Evolutionary conservation across 2,329 filamentous ascomycete species (phyloP), one percentile per base, ranked within the genome.

Genomic region (Aspergillus latus): DNA sequence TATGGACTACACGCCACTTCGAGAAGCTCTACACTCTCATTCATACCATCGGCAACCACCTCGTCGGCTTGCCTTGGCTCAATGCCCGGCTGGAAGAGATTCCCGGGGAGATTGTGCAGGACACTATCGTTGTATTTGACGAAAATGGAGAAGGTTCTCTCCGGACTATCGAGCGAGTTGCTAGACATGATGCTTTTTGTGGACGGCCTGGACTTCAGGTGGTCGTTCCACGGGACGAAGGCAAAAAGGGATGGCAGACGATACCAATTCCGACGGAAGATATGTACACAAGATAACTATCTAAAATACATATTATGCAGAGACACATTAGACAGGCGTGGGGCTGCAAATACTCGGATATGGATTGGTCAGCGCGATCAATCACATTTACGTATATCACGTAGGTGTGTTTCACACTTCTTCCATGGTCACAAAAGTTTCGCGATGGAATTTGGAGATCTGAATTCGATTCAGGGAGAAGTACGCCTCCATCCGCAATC

Each of bases 11-110:
- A 4, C 82, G 83, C 56, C 82, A 85, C 8, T 86, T 88, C 64
- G 88, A 92, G 70, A 76, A 83, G 4, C 75, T 91, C 0, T 86
- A 88, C 60, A 76, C 79, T 0, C 70, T 82, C 2, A 77, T 84
- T 2, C 86, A 90, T 63, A 74, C 77, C 30, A 67, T 89, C 15
- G 70, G 85, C 11, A 87, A 83, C 49, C 75, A 76, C 58, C 64
- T 85, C 3, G 78, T 81, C 3, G 76, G 80, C 4, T 73, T 88
- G 52, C 87, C 87, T 1, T 77, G 77, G 34, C 76, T 75, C 54
- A 89, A 90, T 63, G 80, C 82, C 7, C 80, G 88, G 21, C 80
- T 85, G 2, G 71, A 74, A 1, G 85, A 89, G 58, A 71, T 77
- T 52, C 79, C 83, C 42, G 88, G 86, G 13, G 74, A 86, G 50